Conservation (phyloP, 164 flowering plant species). For the Vitis riparia region DNA sequence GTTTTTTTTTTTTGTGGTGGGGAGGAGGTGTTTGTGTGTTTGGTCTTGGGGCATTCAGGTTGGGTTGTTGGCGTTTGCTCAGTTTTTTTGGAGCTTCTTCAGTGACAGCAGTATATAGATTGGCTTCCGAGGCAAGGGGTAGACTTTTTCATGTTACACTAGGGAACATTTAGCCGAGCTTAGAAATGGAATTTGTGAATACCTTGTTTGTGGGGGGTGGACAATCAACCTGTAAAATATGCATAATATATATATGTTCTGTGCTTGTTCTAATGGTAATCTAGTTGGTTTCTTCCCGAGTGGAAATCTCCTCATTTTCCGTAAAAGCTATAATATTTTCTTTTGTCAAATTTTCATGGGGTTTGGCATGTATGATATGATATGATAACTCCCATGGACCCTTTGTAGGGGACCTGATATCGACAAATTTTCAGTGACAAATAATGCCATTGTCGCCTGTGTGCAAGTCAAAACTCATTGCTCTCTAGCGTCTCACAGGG, state of each 20-base stretch:
- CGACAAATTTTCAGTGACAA: too few species aligned
- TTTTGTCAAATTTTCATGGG: too few species aligned
- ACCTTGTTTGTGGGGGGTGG: constrained; percentile 9
- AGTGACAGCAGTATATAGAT: not conserved
- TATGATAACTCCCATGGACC: too few species aligned
- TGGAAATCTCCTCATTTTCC: too few species aligned
- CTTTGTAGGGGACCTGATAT: too few species aligned
- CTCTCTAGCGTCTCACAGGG: too few species aligned
- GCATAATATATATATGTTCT: not conserved
- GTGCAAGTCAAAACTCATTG: too few species aligned
- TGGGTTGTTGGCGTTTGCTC: constrained; percentile 11
- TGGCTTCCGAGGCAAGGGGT: not conserved
- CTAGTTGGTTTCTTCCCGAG: too few species aligned
- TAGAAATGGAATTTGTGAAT: constrained; percentile 7
- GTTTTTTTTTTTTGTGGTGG: not conserved
- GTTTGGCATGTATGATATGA: too few species aligned
- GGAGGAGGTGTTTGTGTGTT: not conserved
- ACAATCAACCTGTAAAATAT: constrained; percentile 6
- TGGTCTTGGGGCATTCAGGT: not conserved
- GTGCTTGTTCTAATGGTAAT: not conserved
- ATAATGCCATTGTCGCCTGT: too few species aligned
- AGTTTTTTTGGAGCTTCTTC: constrained; percentile 18
- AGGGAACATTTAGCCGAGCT: not conserved
- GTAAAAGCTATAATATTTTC: too few species aligned
- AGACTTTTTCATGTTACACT: not conserved